phyloP scores from a whole-genome alignment of 2,329 filamentous ascomycete genomes.

The Calonectria pauciramosa region DNA sequence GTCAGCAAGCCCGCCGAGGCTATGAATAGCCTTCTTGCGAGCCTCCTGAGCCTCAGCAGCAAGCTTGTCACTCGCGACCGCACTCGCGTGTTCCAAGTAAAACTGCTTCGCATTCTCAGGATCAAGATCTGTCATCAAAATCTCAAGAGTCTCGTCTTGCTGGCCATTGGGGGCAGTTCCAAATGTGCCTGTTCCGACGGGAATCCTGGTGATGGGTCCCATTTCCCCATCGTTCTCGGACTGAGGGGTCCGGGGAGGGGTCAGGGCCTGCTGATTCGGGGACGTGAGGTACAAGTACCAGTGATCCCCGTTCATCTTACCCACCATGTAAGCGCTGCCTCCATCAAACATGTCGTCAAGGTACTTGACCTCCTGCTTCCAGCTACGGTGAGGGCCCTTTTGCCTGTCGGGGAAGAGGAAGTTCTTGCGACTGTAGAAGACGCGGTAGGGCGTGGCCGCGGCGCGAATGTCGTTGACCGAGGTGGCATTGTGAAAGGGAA shows the following conservation, averaged over 20 bases:
- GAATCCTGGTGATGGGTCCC: slow-evolving; percentile 65
- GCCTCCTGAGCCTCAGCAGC: slow-evolving; percentile 76
- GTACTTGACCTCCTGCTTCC: slow-evolving; percentile 94
- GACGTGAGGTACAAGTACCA: slow-evolving; percentile 99
- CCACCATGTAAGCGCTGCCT: slow-evolving; percentile 98
- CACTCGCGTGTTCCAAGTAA: slow-evolving; percentile 81
- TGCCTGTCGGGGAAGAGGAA: slow-evolving; percentile 97
- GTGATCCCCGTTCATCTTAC: slow-evolving; percentile 99
- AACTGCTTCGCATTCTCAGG: slow-evolving; percentile 79
- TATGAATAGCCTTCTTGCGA: slow-evolving; percentile 70
- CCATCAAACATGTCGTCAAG: slow-evolving; percentile 92
- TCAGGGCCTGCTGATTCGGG: slow-evolving; percentile 81
- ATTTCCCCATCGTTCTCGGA: slow-evolving; percentile 57
- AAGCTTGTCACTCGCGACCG: slow-evolving; percentile 86
- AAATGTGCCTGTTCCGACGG: slow-evolving; percentile 59
- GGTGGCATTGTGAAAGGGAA: slow-evolving; percentile 81
- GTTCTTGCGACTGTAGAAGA: slow-evolving; percentile 99
- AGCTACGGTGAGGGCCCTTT: slow-evolving; percentile 94
- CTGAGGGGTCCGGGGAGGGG: slow-evolving; percentile 84
- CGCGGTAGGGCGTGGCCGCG: slow-evolving; percentile 90
- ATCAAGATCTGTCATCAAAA: slow-evolving; percentile 80
- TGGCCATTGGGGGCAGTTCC: slow-evolving; percentile 60
- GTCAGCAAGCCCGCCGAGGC: slow-evolving; percentile 70
- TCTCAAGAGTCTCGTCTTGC: slow-evolving; percentile 82
- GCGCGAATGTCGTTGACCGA: slow-evolving; percentile 76